Evolutionary conservation across 192 early-diverging fungal genomes (phyloP).

Genomic region (Coemansia erecta): DNA sequence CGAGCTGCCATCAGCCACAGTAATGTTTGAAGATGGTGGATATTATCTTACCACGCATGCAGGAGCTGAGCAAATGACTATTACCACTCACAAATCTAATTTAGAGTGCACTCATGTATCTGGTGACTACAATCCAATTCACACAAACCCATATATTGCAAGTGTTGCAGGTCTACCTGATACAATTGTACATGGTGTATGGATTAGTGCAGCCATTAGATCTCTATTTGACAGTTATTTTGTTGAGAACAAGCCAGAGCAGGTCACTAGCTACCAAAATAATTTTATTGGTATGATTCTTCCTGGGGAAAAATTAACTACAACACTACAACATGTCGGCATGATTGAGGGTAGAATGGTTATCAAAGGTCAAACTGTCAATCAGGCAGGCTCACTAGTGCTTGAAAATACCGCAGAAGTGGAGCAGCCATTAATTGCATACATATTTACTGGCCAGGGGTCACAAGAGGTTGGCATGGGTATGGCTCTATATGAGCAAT

Average conservation of each 20-base stretch:
- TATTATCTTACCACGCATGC: conserved; percentile 1
- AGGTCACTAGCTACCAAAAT: conserved; percentile 74
- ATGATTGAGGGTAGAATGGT: conserved; percentile 94
- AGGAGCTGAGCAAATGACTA: background rate
- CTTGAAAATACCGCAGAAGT: conserved; percentile 83
- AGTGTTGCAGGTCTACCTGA: conserved; percentile 79
- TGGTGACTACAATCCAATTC: conserved; percentile 88
- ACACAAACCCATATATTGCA: conserved; percentile 89
- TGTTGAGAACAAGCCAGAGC: conserved; percentile 79
- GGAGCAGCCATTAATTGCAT: conserved; percentile 84
- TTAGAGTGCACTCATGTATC: conserved; percentile 74
- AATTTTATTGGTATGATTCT: conserved; percentile 88
- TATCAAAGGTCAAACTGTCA: conserved; percentile 80
- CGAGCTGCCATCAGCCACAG: conserved; percentile 65
- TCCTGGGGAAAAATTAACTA: conserved; percentile 75
- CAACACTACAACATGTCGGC: conserved; percentile 83
- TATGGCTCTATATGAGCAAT: conserved; percentile 85
- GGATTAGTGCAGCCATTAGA: conserved; percentile 87
- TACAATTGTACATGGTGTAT: conserved; percentile 93
- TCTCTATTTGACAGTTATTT: conserved; percentile 87
- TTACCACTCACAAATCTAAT: conserved; percentile 68
- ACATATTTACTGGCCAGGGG: conserved; percentile 32
- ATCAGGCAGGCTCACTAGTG: conserved; percentile 64
- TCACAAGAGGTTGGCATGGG: conserved; percentile 95
- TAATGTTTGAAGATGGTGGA: conserved; percentile 75